Percentiles rank a stretch among this genome's conserved stretches.
These are phyloP conservation scores for Trametes villosa DNA, from an alignment of 768 basidiomycete species.

Conservation along the genomic window DNA sequence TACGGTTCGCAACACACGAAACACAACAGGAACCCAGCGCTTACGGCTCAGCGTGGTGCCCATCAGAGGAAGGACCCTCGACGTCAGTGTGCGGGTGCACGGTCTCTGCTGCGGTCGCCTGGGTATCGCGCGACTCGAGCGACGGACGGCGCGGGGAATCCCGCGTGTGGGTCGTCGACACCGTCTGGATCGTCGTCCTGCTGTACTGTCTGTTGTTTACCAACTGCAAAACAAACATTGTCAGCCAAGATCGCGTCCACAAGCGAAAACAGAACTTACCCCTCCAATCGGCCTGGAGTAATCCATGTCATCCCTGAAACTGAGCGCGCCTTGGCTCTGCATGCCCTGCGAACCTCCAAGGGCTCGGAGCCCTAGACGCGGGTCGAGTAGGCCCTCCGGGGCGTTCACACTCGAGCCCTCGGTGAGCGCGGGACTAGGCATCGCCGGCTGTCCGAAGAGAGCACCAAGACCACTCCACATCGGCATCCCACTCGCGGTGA, in stretches of 20 bases:
- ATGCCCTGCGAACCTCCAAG: slow-evolving; percentile 25
- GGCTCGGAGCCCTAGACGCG: slow-evolving; percentile 16
- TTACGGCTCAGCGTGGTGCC: not conserved
- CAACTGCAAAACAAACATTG: slow-evolving; percentile 8
- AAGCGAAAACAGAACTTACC: slow-evolving; percentile 22
- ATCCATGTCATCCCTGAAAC: slow-evolving; percentile 34
- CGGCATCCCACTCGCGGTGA: slow-evolving; percentile 9
- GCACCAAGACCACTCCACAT: slow-evolving; percentile 24
- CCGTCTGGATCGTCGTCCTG: slow-evolving; percentile 27
- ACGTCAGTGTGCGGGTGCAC: not conserved
- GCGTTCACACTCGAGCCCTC: slow-evolving; percentile 27
- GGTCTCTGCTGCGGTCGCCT: slow-evolving; percentile 1
- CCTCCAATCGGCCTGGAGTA: slow-evolving; percentile 35
- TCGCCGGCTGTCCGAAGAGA: slow-evolving; percentile 13
- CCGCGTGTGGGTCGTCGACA: slow-evolving; percentile 16
- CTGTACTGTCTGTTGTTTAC: slow-evolving; percentile 29
- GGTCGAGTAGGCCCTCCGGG: slow-evolving; percentile 33
- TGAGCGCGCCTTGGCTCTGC: slow-evolving; percentile 32
- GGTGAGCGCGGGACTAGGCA: slow-evolving; percentile 31
- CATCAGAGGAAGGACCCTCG: not conserved
- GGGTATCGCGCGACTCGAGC: slow-evolving; percentile 13
- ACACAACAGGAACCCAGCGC: not conserved
- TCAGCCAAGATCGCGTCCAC: not conserved
- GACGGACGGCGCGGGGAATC: slow-evolving; percentile 6
- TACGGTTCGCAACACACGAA: not conserved